Evolutionary conservation across 176 grass and related monocot species (phyloP), one percentile per base, ranked within the genome.

Genomic region (Aechmea fasciata): DNA sequence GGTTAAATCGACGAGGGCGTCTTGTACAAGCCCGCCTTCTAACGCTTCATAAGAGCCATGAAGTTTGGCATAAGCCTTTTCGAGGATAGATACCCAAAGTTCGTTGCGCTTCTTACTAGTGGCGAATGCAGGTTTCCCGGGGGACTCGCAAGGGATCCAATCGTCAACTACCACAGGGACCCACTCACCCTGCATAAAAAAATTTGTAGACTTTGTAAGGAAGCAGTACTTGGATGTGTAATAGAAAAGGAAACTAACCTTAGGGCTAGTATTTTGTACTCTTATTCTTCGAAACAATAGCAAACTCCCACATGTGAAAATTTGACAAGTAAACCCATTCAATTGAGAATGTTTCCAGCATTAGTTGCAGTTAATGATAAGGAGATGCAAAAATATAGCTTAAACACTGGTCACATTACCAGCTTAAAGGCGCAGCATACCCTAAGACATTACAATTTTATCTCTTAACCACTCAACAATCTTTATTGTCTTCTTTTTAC

Each of bases 31-130:
- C 72, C 94, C 94, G 52, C 94, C 94, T 83, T 99, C 94, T 52
- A 99, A 70, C 11, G 94, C 94, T 84, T 99, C 94, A 79, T 85
- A 99, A 50, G 94, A 99, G 57, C 94, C 94, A 79, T 99, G 94
- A 81, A 99, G 89, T 76, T 99, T 99, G 50, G 94, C 94, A 71
- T 99, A 99, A 66, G 94, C 94, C 75, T 99, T 99, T 77, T 99
- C 94, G 52, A 99, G 77, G 75, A 99, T 82, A 28, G 94, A 99
- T 66, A 99, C 94, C 89, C 94, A 99, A 50, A 99, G 87, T 77
- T 99, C 94, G 69, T 93, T 88, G 73, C 79, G 79, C 69, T 93
- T 99, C 68, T 74, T 87, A 81, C 89, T 93, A 66, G 94, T 99
- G 76, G 94, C 94, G 63, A 99, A 99, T 73, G 94, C 87, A 24